Percentiles rank a stretch among this genome's conserved stretches.
Evolutionary conservation across 2,329 filamentous ascomycete genomes (phyloP).

Genomic region (Alternaria brassicae): DNA sequence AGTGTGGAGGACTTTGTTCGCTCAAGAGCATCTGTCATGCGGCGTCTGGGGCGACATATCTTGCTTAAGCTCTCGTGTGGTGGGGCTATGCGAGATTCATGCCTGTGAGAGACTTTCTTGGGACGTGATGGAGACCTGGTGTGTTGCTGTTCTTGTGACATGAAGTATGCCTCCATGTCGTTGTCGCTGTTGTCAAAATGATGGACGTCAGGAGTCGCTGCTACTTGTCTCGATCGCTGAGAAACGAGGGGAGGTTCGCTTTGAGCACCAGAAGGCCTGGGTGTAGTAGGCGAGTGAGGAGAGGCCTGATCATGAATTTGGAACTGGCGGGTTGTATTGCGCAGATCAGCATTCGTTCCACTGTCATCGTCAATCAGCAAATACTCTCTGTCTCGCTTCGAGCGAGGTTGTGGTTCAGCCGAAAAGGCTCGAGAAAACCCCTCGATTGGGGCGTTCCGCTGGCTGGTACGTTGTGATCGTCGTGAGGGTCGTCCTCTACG

Average conservation of each 20-base stretch:
- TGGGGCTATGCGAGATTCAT: background rate
- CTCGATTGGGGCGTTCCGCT: background rate
- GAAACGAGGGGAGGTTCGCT: background rate
- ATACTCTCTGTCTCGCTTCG: background rate
- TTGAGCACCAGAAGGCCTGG: too few species aligned
- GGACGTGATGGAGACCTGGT: background rate
- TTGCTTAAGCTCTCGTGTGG: background rate
- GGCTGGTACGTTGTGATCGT: background rate
- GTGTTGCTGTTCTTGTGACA: background rate
- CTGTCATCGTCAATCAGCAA: background rate
- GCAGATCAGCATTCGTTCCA: background rate
- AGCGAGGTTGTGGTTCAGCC: background rate
- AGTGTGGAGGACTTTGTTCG: slow-evolving; percentile 49
- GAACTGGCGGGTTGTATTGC: background rate
- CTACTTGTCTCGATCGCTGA: background rate
- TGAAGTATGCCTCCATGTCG: slow-evolving; percentile 12
- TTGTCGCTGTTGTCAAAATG: background rate
- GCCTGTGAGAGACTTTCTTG: background rate
- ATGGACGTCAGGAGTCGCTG: background rate
- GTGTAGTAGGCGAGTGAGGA: background rate
- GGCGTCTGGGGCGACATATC: slow-evolving; percentile 4
- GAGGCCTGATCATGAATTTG: background rate
- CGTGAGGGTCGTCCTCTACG: too few species aligned
- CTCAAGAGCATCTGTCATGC: slow-evolving; percentile 16
- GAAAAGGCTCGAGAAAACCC: slow-evolving; percentile 3